Base-by-base conservation (phyloP, 163 green algal genomes). In the Coccomyxa subellipsoidea region DNA sequence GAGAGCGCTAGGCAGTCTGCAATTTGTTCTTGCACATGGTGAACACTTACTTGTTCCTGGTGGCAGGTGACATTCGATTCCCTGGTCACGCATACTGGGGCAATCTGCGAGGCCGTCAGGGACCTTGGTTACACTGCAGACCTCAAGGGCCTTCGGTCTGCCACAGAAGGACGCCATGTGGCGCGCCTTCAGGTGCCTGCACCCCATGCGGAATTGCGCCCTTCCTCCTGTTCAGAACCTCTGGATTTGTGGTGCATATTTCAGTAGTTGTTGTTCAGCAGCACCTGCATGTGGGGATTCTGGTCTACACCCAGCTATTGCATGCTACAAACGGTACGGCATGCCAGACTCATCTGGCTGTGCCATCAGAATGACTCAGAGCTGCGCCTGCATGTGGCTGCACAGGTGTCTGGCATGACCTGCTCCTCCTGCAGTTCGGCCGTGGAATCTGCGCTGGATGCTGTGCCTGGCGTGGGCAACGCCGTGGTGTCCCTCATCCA, bases 391-490 rank as follows among this genome's bases (percentile, higher is more conserved):
- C 27, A 73, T 73, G 66, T 73, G n/a, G 31, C 27, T 12, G 21
- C 95, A 10, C 36, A 83, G 35, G 83, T 97, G 4, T 69, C 79
- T 31, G 94, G 93, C 77, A 96, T 97, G 93, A 89, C 84, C 23
- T 96, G 90, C 87, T 79, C 77, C n/a, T 85, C 88, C 36, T 93
- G 89, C 86, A 88, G 81, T 27, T 69, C 79, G 2, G 87, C 89
- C 9, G 90, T 96, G 37, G 91, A 95, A 81, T 66, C 53, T 0
- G 89, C 88, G 0, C 85, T 97, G 54, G 34, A 47, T 7, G 70
- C 77, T 15, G 40, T 88, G 35, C 86, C 80, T 0, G 94, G 93
- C 27, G 92, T 98, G 23, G 27, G 75, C 0, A 70, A 83, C 25
- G 92, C 87, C n/a, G 78, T 54, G 8, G 54, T 82, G 3, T 77